Percentiles rank a stretch among this genome's conserved stretches.
Evolutionary conservation across 2,329 filamentous ascomycete genomes (phyloP).

Genomic region (Teratosphaeria zuluensis): DNA sequence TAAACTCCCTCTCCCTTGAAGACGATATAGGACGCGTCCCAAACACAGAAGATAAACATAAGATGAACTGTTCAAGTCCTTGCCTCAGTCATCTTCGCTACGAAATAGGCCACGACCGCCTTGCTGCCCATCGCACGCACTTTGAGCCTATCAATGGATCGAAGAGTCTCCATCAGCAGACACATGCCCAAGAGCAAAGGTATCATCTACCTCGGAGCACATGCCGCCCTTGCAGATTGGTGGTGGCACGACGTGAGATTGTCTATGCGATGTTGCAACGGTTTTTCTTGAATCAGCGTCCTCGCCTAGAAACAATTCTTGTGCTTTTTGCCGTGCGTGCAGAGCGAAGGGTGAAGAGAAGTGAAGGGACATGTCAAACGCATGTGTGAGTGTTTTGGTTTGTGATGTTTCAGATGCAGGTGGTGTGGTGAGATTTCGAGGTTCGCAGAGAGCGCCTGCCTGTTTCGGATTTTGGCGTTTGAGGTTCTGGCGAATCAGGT

Average conservation of each 20-base stretch:
- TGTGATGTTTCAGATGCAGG: background rate
- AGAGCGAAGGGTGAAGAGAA: background rate
- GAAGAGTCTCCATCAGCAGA: background rate
- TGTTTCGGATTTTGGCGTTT: background rate
- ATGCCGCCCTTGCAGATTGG: background rate
- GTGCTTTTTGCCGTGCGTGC: background rate
- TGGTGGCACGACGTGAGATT: background rate
- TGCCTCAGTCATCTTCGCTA: background rate
- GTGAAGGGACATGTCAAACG: background rate
- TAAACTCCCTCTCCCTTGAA: no score
- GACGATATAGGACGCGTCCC: background rate
- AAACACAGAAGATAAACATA: background rate
- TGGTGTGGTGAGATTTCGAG: background rate
- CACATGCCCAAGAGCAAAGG: background rate
- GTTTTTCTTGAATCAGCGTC: background rate
- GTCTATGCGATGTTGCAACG: background rate
- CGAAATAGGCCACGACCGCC: background rate
- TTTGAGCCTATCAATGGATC: background rate
- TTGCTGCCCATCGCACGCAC: background rate
- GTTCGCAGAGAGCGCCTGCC: background rate
- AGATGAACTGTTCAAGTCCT: background rate
- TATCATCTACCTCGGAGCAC: background rate
- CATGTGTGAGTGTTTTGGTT: background rate
- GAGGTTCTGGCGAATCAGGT: background rate
- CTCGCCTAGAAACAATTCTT: background rate